Conservation (phyloP, 2,329 filamentous ascomycete genomes). For the Ophiobolus disseminans region DNA sequence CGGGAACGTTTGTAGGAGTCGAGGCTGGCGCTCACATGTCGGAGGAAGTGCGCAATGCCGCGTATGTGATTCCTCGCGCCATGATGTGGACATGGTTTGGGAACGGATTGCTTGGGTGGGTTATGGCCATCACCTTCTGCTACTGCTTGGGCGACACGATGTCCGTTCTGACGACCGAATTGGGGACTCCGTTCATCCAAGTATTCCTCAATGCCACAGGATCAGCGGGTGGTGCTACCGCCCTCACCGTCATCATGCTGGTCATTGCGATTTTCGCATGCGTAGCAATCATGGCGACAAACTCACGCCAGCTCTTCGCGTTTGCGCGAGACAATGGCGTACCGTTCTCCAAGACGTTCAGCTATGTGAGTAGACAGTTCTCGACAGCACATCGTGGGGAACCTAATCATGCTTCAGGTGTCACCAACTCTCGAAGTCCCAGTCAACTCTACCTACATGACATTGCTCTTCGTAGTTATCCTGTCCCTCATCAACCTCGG, state of each 20-base stretch:
- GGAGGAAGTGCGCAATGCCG: constrained; percentile 48
- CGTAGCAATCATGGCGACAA: constrained; percentile 31
- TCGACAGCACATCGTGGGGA: too few species aligned
- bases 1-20: constrained; percentile 34
- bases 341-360: constrained; percentile 35
- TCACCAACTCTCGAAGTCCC: constrained; percentile 25
- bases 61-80: constrained; percentile 29
- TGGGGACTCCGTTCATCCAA: constrained; percentile 29
- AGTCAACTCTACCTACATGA: constrained; percentile 53
- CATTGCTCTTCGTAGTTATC: constrained; percentile 47
- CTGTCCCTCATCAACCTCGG: constrained; percentile 59
- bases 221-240: constrained; percentile 24
- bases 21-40: constrained; percentile 43
- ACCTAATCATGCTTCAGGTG: not conserved
- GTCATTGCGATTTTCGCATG: constrained; percentile 25
- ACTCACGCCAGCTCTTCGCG: constrained; percentile 36
- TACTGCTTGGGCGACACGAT: constrained; percentile 18
- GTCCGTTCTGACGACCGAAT: constrained; percentile 19
- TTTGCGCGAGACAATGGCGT: constrained; percentile 39
- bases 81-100: constrained; percentile 48
- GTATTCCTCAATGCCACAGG: constrained; percentile 33
- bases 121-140: constrained; percentile 35
- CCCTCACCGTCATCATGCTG: constrained; percentile 29
- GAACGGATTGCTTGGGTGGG: constrained; percentile 46
- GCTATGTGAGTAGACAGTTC: constrained; percentile 12